phyloP scores from a whole-genome alignment of 2,329 filamentous ascomycete genomes.

The Ophiostoma himal-ulmi region DNA sequence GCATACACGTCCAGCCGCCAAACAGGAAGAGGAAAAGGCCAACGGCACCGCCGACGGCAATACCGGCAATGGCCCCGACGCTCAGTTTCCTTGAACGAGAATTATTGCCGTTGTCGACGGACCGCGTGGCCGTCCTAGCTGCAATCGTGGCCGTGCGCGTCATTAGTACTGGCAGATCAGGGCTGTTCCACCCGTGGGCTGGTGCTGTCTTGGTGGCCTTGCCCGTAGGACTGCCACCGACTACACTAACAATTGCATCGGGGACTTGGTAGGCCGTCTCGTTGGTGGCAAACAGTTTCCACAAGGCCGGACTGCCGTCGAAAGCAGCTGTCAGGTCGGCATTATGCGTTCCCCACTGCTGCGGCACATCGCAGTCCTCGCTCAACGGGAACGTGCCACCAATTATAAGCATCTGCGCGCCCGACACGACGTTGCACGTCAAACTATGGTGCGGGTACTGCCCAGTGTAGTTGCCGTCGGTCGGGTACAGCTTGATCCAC shows the following conservation, averaged over 20 bases:
- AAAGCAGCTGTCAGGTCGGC: conserved; percentile 49
- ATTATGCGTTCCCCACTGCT: conserved; percentile 51
- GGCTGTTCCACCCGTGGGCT: conserved; percentile 42
- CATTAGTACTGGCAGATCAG: conserved; percentile 50
- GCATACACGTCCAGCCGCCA: conserved; percentile 12
- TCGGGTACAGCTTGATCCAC: conserved; percentile 54
- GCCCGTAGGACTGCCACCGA: conserved; percentile 48
- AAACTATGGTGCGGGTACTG: conserved; percentile 48
- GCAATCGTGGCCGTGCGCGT: conserved; percentile 43
- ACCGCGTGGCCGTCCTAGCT: conserved; percentile 47
- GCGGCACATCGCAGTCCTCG: conserved; percentile 47
- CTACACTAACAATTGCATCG: conserved; percentile 41
- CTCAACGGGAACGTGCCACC: conserved; percentile 52
- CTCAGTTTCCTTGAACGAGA: conserved; percentile 27
- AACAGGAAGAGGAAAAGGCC: conserved; percentile 30
- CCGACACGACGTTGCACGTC: conserved; percentile 51
- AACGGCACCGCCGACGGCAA: conserved; percentile 37
- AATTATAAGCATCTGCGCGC: conserved; percentile 57
- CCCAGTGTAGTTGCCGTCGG: conserved; percentile 36
- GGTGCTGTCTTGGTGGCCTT: conserved; percentile 50
- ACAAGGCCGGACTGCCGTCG: conserved; percentile 42
- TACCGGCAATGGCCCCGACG: conserved; percentile 41
- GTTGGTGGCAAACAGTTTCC: conserved; percentile 47
- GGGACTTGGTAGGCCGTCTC: conserved; percentile 52
- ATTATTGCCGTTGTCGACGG: conserved; percentile 28